Evolutionary conservation across 768 basidiomycete species (phyloP).

Genomic region (Sporobolomyces roseus): DNA sequence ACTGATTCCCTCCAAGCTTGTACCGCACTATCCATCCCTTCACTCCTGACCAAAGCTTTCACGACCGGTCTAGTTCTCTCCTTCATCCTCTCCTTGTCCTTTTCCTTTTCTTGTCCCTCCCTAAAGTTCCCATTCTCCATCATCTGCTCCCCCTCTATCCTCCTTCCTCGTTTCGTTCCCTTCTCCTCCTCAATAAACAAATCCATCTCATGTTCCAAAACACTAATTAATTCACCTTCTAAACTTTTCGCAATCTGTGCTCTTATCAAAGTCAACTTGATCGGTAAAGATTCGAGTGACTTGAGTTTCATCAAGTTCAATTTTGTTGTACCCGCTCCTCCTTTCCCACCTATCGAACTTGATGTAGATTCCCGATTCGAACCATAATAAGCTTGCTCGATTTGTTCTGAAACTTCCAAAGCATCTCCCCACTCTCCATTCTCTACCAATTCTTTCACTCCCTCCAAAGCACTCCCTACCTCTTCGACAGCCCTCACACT

Average conservation of each 20-base stretch:
- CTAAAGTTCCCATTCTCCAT: not conserved
- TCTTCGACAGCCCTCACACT: conserved; percentile 59
- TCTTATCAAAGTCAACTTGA: conserved; percentile 66
- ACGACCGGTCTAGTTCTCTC: conserved; percentile 62
- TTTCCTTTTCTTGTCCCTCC: not conserved
- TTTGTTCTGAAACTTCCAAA: conserved; percentile 65
- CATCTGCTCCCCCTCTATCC: conserved; percentile 32
- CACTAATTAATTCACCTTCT: conserved; percentile 69
- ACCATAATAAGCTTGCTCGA: conserved; percentile 52
- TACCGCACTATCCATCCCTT: conserved; percentile 45
- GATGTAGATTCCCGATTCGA: conserved; percentile 7
- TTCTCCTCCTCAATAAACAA: conserved; percentile 59
- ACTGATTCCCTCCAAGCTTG: conserved; percentile 48
- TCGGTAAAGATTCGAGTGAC: conserved; percentile 71
- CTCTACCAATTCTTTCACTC: conserved; percentile 74
- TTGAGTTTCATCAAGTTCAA: conserved; percentile 65
- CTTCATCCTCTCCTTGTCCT: conserved; percentile 36
- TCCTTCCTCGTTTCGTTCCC: conserved; percentile 57
- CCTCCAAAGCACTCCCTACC: conserved; percentile 62
- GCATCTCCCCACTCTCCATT: conserved; percentile 87
- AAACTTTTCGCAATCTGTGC: conserved; percentile 72
- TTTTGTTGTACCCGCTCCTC: conserved; percentile 28
- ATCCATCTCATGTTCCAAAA: conserved; percentile 64
- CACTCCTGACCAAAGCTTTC: conserved; percentile 64
- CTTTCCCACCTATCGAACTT: not conserved